These are phyloP conservation scores for Babesia ovis DNA, from an alignment of 169 alveolate genomes.

Conservation along the genomic window DNA sequence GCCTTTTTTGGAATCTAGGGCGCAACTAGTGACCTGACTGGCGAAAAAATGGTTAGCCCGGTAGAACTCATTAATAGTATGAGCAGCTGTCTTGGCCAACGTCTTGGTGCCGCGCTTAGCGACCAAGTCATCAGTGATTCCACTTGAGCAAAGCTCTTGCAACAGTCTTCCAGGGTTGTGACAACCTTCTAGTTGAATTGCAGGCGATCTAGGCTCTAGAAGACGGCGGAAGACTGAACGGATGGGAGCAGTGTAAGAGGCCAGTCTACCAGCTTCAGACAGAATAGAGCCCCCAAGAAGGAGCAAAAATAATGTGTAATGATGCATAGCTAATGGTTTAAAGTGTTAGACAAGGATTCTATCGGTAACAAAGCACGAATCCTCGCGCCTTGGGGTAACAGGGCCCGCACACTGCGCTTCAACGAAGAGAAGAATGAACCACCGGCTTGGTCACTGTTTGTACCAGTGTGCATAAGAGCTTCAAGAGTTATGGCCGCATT, in stretches of 20 bases:
- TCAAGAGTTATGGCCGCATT: constrained; percentile 22
- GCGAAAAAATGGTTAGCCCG: constrained; percentile 12
- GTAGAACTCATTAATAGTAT: constrained; percentile 33
- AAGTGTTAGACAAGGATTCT: neutral
- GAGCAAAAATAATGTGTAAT: neutral
- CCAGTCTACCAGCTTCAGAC: neutral
- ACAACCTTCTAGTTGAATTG: constrained; percentile 30
- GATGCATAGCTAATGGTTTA: neutral
- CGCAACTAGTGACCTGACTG: constrained; percentile 18
- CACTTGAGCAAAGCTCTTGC: neutral
- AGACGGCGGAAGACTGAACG: constrained; percentile 9
- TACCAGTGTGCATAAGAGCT: constrained; percentile 27
- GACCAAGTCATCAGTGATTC: neutral
- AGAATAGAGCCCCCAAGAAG: neutral
- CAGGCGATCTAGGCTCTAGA: neutral
- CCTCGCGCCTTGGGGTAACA: constrained; percentile 28
- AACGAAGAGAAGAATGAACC: constrained; percentile 26
- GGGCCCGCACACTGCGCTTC: constrained; percentile 32
- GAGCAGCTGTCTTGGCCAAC: neutral
- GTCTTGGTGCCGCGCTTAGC: no score
- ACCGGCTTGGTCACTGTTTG: neutral
- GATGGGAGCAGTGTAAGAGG: neutral
- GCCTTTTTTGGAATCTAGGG: constrained; percentile 9
- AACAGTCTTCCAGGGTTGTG: neutral
- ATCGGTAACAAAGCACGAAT: neutral